Conservation (phyloP, 75 land plant genomes). For the Pinus albicaulis region DNA sequence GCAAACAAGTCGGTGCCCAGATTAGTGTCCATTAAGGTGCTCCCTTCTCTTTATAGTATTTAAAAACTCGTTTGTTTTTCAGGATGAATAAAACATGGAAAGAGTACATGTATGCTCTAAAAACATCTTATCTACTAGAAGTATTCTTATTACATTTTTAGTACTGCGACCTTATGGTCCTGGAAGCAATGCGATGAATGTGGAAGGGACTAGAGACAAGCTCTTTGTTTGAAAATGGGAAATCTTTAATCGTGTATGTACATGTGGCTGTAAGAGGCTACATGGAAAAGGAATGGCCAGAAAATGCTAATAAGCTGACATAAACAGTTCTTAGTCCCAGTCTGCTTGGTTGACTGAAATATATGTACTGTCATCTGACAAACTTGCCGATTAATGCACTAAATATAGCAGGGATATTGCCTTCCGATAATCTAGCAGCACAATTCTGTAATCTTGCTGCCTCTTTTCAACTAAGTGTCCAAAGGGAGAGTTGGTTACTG, state of each 20-base stretch:
- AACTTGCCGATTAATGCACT: background rate
- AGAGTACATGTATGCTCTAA: background rate
- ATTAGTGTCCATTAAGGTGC: slow-evolving; percentile 51
- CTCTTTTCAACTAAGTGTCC: background rate
- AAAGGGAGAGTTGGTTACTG: background rate
- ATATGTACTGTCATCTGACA: background rate
- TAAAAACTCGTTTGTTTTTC: background rate
- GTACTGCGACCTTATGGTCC: background rate
- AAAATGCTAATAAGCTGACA: background rate
- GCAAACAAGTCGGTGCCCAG: slow-evolving; percentile 73
- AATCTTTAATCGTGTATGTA: background rate
- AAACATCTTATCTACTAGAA: background rate
- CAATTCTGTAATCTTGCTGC: background rate
- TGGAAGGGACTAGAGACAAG: background rate
- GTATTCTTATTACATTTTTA: background rate
- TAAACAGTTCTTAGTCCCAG: background rate
- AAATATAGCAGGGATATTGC: background rate
- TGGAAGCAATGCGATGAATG: background rate
- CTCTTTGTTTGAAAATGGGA: background rate
- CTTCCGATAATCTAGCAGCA: background rate
- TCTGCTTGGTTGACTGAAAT: background rate
- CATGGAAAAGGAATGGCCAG: background rate
- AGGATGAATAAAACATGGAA: background rate
- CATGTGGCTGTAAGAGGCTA: background rate
- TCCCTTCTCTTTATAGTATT: slow-evolving; percentile 7